Evolutionary conservation across 2,329 filamentous ascomycete genomes (phyloP), one percentile per base, ranked within the genome.

Genomic region (Aureobasidium musti): DNA sequence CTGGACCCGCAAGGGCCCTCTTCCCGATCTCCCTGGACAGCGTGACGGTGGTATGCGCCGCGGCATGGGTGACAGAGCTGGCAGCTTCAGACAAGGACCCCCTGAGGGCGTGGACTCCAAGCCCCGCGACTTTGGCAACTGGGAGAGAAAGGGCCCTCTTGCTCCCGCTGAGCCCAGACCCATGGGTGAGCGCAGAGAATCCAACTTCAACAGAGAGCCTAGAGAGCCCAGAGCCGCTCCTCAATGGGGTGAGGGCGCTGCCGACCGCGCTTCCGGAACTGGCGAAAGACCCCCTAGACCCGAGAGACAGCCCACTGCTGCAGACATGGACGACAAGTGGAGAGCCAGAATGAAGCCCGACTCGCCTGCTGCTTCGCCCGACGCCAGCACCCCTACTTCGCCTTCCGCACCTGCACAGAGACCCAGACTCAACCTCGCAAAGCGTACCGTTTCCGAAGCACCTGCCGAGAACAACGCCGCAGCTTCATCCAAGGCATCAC

Each of bases 241-340:
- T 66, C 87, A 89, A 65, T 91, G 93, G 92, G 91, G 79, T 45
- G 91, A 88, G 76, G 86, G 84, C 61, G 61, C 67, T 49, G 26
- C 49, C 37, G 67, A 57, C 26, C 81, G 81, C 23, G 91, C 90
- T 74, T 87, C 90, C 74, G 90, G 93, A 73, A 91, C 91, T 76
- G 83, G 85, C 68, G 89, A 91, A 69, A 86, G 88, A 69, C 86
- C 88, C 14, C 84, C 84, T 61, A 79, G 80, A 66, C 77, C 82
- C 19, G 56, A 45, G 39, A 86, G 91, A 72, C 84, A 84, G 60
- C 91, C 90, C 26, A 98, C 91, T 66, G 95, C 95, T 47, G 91
- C 95, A 59, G 95, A 99, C 68, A 87, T 91, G 75, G 95, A 98
- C 77, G 96, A 88, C 80, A 89, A 96, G 79, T 99, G 95, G 95